phyloP scores from a whole-genome alignment of 2,329 filamentous ascomycete genomes.

The Samsoniella hepiali region DNA sequence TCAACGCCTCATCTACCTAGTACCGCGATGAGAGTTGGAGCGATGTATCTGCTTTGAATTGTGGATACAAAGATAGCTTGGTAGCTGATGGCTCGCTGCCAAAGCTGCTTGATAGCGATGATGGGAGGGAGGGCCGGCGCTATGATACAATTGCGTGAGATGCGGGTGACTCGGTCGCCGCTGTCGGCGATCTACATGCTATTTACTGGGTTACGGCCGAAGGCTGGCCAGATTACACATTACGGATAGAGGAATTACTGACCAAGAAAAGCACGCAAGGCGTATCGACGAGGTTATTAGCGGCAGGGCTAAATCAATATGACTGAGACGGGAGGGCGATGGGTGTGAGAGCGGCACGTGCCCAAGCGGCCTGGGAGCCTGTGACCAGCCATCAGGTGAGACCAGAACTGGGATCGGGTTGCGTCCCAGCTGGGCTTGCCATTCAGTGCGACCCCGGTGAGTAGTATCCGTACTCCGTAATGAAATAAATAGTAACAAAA shows the following conservation, averaged over 20 bases:
- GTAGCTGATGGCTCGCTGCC: neutral
- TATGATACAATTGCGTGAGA: neutral
- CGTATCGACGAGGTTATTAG: neutral
- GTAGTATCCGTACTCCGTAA: neutral
- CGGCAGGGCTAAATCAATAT: neutral
- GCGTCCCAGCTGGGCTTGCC: neutral
- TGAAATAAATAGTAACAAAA: too few relatives aligned
- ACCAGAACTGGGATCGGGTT: neutral
- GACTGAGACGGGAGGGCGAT: neutral
- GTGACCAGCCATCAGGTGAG: slow-evolving; percentile 13
- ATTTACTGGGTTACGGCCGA: neutral
- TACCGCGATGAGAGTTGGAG: neutral
- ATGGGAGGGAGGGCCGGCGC: too few relatives aligned
- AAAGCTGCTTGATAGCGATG: neutral
- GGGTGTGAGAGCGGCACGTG: slow-evolving; percentile 5
- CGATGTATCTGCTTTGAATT: neutral
- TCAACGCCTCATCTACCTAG: neutral
- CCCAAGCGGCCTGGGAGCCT: neutral
- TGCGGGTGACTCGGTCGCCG: slow-evolving; percentile 5
- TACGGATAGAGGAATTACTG: neutral
- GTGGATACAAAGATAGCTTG: neutral
- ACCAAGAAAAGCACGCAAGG: neutral
- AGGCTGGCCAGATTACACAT: neutral
- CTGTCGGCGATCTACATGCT: neutral
- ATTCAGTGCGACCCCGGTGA: neutral